These are phyloP conservation scores for Fraxinus sp. DNA, from an alignment of 305 asterid genomes.

Conservation along the genomic window DNA sequence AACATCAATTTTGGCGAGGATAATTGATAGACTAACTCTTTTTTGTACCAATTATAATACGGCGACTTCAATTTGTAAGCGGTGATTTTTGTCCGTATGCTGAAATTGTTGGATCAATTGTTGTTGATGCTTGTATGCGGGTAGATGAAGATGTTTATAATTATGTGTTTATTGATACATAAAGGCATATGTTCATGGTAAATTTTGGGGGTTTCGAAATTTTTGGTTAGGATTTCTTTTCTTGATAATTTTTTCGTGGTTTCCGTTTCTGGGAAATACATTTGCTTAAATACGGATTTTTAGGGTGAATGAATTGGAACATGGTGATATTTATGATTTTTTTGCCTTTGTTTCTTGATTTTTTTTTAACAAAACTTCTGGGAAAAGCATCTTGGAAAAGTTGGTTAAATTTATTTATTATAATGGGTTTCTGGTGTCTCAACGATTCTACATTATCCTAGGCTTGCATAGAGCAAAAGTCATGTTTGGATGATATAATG, in stretches of 20 bases:
- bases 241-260: not conserved
- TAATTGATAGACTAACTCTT: conserved; percentile 23
- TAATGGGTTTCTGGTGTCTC: not conserved
- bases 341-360: not conserved
- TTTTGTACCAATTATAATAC: conserved; percentile 31
- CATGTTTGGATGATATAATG: not conserved
- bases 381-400: not conserved
- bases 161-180: not conserved
- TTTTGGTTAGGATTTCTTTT: not conserved
- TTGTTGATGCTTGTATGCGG: conserved; percentile 7
- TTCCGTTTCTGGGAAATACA: not conserved
- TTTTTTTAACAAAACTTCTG: not conserved
- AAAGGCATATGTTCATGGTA: not conserved
- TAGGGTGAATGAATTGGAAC: not conserved
- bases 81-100: conserved; percentile 6
- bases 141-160: not conserved
- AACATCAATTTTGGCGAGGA: conserved; percentile 14
- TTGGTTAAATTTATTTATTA: not conserved
- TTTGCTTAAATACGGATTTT: not conserved
- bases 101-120: conserved; percentile 9
- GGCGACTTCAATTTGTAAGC: conserved; percentile 22
- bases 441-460: not conserved
- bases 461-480: not conserved
- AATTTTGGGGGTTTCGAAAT: not conserved
- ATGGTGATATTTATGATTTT: not conserved